Evolutionary conservation across 177 flowering plant genomes (phyloP).

Genomic region (Vitis hybrid): DNA sequence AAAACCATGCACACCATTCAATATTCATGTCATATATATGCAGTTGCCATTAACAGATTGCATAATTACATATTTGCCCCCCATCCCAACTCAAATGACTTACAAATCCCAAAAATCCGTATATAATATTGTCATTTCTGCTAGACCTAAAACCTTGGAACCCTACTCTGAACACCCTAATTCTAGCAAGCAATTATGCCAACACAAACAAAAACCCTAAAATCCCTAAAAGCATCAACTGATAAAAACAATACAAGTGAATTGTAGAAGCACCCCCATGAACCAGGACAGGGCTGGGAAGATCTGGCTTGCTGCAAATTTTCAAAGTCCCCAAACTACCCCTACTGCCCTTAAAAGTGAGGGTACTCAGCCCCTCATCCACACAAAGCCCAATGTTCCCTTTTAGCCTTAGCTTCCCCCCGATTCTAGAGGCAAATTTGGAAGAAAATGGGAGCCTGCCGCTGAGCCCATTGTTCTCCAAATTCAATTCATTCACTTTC

Average conservation of each 20-base stretch:
- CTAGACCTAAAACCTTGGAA: not conserved
- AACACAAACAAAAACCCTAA: not conserved
- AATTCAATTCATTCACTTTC: constrained; percentile 51
- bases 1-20: no score
- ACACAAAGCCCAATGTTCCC: constrained; percentile 66
- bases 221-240: not conserved
- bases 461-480: constrained; percentile 71
- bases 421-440: constrained; percentile 37
- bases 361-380: constrained; percentile 20
- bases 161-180: no score
- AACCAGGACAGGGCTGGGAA: constrained; percentile 33
- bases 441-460: constrained; percentile 57
- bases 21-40: no score
- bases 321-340: constrained; percentile 31
- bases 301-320: constrained; percentile 34
- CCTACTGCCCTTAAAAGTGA: constrained; percentile 5
- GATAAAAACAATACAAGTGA: not conserved
- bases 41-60: not conserved
- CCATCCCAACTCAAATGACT: not conserved
- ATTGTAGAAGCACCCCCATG: constrained; percentile 11
- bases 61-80: not conserved
- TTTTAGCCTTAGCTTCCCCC: constrained; percentile 46
- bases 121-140: constrained; percentile 1
- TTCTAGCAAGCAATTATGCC: not conserved
- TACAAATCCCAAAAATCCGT: not conserved